Conservation (phyloP, 345 rosid genomes). For the Erysimum cheiranthoides region DNA sequence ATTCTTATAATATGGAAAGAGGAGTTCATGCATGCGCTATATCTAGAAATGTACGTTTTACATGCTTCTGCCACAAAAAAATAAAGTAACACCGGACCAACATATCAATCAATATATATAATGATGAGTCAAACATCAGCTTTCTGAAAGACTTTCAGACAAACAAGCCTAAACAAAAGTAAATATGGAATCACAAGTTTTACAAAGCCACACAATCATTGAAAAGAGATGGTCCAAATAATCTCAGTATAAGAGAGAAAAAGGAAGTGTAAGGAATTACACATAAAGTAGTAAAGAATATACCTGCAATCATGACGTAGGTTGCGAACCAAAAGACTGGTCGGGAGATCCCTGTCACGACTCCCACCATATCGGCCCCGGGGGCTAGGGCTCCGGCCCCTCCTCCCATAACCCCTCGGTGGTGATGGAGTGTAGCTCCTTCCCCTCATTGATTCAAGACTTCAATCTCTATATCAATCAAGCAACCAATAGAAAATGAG, state of each 20-base stretch:
- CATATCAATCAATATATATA: conserved; percentile 8
- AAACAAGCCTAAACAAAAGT: background rate
- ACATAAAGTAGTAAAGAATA: conserved; percentile 6
- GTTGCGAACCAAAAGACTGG: conserved; percentile 96
- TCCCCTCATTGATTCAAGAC: conserved; percentile 71
- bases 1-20: conserved; percentile 1
- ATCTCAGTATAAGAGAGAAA: background rate
- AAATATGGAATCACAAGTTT: background rate
- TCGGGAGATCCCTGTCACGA: conserved; percentile 84
- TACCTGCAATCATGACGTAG: conserved; percentile 98
- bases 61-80: background rate
- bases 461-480: conserved; percentile 19
- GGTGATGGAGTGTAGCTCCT: conserved; percentile 90
- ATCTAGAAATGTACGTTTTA: background rate
- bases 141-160: background rate
- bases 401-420: conserved; percentile 79
- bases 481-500: background rate
- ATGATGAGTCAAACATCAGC: background rate
- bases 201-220: background rate
- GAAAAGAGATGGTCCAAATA: background rate
- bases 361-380: conserved; percentile 75
- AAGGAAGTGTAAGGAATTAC: background rate
- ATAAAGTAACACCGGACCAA: background rate
- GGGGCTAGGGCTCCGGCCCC: conserved; percentile 87
- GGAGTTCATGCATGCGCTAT: background rate